phyloP scores from a whole-genome alignment of 805 yeast species.

The Saturnispora galanensis region DNA sequence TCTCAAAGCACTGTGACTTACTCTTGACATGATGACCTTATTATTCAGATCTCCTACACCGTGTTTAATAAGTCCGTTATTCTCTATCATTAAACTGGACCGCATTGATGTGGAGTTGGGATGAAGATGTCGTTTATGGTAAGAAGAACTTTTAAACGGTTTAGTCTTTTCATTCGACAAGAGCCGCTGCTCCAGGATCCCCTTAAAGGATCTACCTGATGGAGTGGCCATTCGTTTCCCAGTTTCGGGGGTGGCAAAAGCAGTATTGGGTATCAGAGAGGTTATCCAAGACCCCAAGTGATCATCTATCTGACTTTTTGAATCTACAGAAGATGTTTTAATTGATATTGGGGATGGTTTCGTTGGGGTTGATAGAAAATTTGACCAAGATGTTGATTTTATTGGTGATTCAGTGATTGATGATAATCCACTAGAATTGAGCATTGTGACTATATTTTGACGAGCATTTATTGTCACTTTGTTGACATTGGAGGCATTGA shows the following conservation, averaged over 20 bases:
- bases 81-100: constrained; percentile 33
- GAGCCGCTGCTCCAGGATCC: neutral
- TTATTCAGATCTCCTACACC: constrained; percentile 31
- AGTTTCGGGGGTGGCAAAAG: constrained; percentile 24
- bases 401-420: constrained; percentile 4
- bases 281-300: constrained; percentile 19
- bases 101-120: neutral
- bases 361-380: constrained; percentile 2
- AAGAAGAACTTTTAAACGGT: neutral
- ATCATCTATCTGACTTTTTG: constrained; percentile 3
- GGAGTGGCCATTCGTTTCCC: constrained; percentile 24
- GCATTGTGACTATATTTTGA: constrained; percentile 10
- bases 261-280: constrained; percentile 23
- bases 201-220: constrained; percentile 11
- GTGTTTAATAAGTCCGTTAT: constrained; percentile 34
- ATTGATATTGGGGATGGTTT: constrained; percentile 7
- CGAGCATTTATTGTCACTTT: constrained; percentile 7
- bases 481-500: neutral
- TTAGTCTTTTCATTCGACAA: neutral
- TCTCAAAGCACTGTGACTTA: constrained; percentile 38
- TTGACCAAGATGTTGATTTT: constrained; percentile 3
- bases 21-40: constrained; percentile 28
- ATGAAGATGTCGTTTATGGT: neutral
- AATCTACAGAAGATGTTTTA: neutral
- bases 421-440: constrained; percentile 8